Base-by-base conservation (phyloP, 768 basidiomycete genomes). In the Cystobasidium ongulense region DNA sequence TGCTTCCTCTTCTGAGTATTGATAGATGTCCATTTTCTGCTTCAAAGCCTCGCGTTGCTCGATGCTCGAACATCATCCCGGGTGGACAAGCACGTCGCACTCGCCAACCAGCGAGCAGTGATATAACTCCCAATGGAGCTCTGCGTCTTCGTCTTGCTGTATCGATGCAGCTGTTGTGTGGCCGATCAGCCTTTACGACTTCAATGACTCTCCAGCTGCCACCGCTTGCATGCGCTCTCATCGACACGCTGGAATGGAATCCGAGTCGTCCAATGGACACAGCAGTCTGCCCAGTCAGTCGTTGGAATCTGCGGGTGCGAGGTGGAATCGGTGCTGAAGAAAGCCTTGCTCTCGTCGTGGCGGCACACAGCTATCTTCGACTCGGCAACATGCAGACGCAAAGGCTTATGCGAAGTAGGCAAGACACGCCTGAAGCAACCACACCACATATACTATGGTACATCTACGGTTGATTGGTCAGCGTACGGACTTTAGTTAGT, bases 311-410 rank as follows among this genome's bases (percentile, higher is more conserved):
- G 7, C 5, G 7, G 15, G 15, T 21, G 46, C 21, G 39, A 50
- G 46, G 46, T 50, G 3, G 46, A 50, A 39, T 39, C 46, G 46
- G 21, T 50, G 46, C 46, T 50, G 46, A 50, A 50, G 46, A 21
- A 50, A 21, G 15, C n/a, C 15, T 50, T 50, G 15, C 5, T 11
- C 46, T 50, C 46, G 15, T 8, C 46, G 3, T 50, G 8, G 3
- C n/a, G 46, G 15, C 46, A 31, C 31, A 63, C 73, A 64, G 75
- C 75, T 63, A 54, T 75, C 35, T 57, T 71, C 52, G 54, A 41
- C 43, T 41, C 66, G 36, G 59, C 43, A 1, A 62, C 76, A 7
- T 74, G 73, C 23, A 39, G 25, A 27, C 59, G 29, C 5, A 72
- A 72, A 63, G 71, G 71, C 2, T 33, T 72, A 36, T 61, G 54